These are phyloP conservation scores for Lunularia cruciata DNA, from an alignment of 225 moss, liverwort and hornwort genomes.

Conservation along the genomic window DNA sequence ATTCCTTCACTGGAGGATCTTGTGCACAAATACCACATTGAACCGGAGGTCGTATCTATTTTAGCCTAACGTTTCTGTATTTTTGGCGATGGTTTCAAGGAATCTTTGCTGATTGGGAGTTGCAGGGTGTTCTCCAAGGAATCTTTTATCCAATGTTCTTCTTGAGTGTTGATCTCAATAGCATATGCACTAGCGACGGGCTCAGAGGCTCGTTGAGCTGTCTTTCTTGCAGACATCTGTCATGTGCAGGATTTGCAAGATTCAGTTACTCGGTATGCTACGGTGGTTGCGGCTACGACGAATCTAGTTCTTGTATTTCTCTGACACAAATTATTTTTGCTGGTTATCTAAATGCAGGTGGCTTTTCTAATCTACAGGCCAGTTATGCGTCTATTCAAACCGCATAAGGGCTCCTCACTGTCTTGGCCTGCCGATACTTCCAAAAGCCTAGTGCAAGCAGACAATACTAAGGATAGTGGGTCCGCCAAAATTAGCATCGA, in stretches of 20 bases:
- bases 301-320: no score
- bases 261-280: no score
- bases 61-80: neutral
- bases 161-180: no score
- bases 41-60: constrained; percentile 70
- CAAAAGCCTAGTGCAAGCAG: constrained; percentile 45
- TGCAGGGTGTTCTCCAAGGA: no score
- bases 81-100: neutral
- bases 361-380: constrained; percentile 95
- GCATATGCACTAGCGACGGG: no score
- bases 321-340: no score
- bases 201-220: no score
- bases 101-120: neutral
- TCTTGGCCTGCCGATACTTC: constrained; percentile 92
- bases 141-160: no score
- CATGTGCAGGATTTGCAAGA: no score
- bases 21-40: constrained; percentile 93
- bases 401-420: constrained; percentile 66
- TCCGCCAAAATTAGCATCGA: constrained; percentile 45
- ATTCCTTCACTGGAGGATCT: constrained; percentile 95
- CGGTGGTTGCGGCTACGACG: no score
- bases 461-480: constrained; percentile 50
- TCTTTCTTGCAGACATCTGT: no score
- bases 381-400: constrained; percentile 86
- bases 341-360: no score